Evolutionary conservation across 2,329 filamentous ascomycete species (phyloP).

Genomic region (Phaeosphaeriaceae sp.): DNA sequence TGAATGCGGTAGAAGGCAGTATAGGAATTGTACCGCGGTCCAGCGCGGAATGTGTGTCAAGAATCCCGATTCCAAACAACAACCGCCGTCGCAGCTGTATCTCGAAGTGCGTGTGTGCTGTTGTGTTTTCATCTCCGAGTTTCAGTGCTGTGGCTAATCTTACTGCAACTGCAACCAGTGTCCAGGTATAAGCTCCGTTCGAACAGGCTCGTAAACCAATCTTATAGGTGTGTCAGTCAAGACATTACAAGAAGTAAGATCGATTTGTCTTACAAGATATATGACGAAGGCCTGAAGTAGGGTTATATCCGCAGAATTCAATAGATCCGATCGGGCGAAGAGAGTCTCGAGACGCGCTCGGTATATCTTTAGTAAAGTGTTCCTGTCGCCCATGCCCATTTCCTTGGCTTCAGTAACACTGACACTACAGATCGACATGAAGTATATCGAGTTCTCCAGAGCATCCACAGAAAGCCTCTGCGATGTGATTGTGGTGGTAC

Average conservation of each 20-base stretch:
- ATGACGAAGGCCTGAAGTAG: constrained; percentile 11
- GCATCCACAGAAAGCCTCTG: not conserved
- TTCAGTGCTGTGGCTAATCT: constrained; percentile 11
- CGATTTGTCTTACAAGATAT: constrained; percentile 11
- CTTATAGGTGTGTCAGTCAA: not conserved
- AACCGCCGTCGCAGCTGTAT: constrained; percentile 11
- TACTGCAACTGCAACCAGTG: constrained; percentile 13
- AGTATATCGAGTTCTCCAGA: constrained; percentile 8
- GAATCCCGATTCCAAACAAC: constrained; percentile 8
- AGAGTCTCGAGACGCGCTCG: not conserved
- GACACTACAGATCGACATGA: constrained; percentile 11
- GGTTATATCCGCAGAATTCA: constrained; percentile 6
- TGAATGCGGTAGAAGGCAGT: not conserved
- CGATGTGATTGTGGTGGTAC: not conserved
- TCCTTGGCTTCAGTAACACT: constrained; percentile 3
- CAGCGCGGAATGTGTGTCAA: constrained; percentile 11
- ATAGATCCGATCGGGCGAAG: constrained; percentile 5
- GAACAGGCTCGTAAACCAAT: constrained; percentile 10
- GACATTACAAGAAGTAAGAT: not conserved
- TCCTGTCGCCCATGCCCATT: constrained; percentile 2
- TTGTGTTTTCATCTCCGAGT: constrained; percentile 3
- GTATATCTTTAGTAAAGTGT: not conserved
- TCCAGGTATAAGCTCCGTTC: constrained; percentile 12
- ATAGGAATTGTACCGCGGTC: constrained; percentile 13
- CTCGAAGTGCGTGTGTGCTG: constrained; percentile 2